Conservation (phyloP, 331 rosid species). For the Phaseolus coccineus region DNA sequence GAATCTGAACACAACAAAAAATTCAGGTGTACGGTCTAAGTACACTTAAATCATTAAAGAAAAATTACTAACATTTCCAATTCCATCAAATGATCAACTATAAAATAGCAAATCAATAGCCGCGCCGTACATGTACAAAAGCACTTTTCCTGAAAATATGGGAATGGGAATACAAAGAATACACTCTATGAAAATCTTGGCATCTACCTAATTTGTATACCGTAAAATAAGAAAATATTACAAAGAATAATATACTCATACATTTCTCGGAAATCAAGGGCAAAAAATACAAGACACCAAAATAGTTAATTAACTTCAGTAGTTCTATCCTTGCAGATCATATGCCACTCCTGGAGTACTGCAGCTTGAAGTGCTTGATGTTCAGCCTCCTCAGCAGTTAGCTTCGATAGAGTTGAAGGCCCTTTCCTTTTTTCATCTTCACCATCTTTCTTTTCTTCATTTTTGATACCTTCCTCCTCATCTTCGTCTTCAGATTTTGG, state of each 20-base stretch:
- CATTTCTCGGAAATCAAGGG: conserved; percentile 23
- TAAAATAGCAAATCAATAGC: conserved; percentile 29
- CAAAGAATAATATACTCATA: conserved; percentile 54
- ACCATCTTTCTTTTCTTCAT: conserved; percentile 57
- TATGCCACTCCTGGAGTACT: conserved; percentile 97
- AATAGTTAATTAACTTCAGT: conserved; percentile 63
- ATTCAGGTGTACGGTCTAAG: too few species aligned
- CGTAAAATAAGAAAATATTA: conserved; percentile 37
- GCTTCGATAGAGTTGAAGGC: conserved; percentile 85
- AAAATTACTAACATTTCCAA: conserved; percentile 1
- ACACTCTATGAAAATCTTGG: conserved; percentile 35
- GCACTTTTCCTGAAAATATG: conserved; percentile 35
- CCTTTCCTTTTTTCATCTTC: conserved; percentile 78
- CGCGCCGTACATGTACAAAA: conserved; percentile 32
- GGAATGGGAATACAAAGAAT: conserved; percentile 37
- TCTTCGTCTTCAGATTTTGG: conserved; percentile 72
- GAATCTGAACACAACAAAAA: background rate
- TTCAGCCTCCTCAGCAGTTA: conserved; percentile 96
- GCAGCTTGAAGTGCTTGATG: conserved; percentile 99
- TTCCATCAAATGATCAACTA: conserved; percentile 35
- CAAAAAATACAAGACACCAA: background rate
- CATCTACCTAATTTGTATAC: conserved; percentile 44
- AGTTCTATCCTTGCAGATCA: conserved; percentile 82
- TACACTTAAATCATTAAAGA: background rate
- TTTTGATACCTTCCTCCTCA: conserved; percentile 49